These are phyloP conservation scores for Besnoitia besnoiti DNA, from an alignment of 169 alveolate species.

Conservation along the genomic window DNA sequence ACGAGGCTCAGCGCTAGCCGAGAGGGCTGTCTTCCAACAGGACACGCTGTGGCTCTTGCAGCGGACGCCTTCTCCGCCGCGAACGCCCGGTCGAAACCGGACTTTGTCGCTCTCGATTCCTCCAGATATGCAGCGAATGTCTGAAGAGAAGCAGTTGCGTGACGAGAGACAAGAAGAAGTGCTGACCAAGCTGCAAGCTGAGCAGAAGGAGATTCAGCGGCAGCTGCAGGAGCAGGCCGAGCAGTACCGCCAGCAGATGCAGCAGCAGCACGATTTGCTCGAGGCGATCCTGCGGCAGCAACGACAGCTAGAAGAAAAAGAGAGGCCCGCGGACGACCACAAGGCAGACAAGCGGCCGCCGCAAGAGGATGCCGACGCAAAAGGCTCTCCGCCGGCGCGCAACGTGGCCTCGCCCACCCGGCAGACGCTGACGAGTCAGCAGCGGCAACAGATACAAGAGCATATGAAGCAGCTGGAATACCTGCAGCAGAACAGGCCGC, in stretches of 20 bases:
- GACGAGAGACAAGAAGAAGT: conserved; percentile 22
- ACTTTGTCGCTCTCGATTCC: neutral
- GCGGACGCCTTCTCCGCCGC: neutral
- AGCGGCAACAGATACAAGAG: conserved; percentile 13
- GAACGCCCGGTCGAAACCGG: conserved; percentile 18
- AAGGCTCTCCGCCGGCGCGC: neutral
- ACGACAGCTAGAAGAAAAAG: conserved; percentile 15
- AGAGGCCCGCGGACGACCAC: neutral
- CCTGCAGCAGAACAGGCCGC: conserved; percentile 2
- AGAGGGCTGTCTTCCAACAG: conserved; percentile 1
- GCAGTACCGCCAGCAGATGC: conserved; percentile 14
- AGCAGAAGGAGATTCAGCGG: conserved; percentile 7
- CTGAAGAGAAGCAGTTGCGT: conserved; percentile 2
- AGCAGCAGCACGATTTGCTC: conserved; percentile 17
- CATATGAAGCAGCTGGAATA: conserved; percentile 14
- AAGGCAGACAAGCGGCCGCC: neutral
- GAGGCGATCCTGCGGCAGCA: conserved; percentile 12
- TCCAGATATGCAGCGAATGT: neutral
- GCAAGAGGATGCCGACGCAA: neutral
- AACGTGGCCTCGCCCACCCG: neutral
- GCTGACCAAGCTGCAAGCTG: neutral
- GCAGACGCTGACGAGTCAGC: neutral
- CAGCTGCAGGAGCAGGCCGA: conserved; percentile 22
- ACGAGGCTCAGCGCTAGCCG: conserved; percentile 22
- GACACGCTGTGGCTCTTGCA: neutral